phyloP scores from a whole-genome alignment of 352 stramenopile species.

The Nothophytophthora sp. region DNA sequence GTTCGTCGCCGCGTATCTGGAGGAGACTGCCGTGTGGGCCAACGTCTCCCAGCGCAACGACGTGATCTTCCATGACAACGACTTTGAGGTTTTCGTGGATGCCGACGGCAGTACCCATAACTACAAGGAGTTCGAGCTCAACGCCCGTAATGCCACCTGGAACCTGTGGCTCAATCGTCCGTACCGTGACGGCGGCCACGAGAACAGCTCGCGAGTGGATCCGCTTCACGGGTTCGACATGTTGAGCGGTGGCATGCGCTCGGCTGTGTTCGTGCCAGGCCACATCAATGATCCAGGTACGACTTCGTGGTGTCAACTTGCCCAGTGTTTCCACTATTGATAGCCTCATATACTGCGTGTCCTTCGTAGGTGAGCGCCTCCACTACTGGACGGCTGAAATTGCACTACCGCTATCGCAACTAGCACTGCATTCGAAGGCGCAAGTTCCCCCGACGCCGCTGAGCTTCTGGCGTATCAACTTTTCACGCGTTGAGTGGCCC shows the following conservation, averaged over 20 bases:
- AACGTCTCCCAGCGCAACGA: conserved; percentile 66
- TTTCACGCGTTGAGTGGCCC: conserved; percentile 85
- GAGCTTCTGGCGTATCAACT: conserved; percentile 86
- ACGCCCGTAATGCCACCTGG: conserved; percentile 88
- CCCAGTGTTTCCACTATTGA: too few species aligned
- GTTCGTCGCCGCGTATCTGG: conserved; percentile 70
- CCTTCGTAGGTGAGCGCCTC: conserved; percentile 32
- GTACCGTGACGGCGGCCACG: conserved; percentile 78
- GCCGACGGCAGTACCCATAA: conserved; percentile 68
- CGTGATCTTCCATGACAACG: conserved; percentile 87
- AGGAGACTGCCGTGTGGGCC: conserved; percentile 71
- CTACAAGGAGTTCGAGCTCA: conserved; percentile 93
- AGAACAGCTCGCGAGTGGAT: conserved; percentile 83
- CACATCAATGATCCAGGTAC: conserved; percentile 59
- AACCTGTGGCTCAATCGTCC: conserved; percentile 89
- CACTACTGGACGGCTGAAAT: conserved; percentile 86
- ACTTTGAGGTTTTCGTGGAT: conserved; percentile 93
- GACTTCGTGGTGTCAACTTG: too few species aligned
- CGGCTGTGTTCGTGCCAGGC: conserved; percentile 58
- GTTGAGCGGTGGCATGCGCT: conserved; percentile 42
- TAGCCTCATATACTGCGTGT: too few species aligned
- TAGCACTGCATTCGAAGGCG: conserved; percentile 41
- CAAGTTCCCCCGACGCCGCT: conserved; percentile 34
- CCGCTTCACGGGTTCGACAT: conserved; percentile 71
- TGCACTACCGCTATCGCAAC: conserved; percentile 63